Conservation (phyloP, 192 early-diverging fungal species). For the Gamsiella multidivaricata region DNA sequence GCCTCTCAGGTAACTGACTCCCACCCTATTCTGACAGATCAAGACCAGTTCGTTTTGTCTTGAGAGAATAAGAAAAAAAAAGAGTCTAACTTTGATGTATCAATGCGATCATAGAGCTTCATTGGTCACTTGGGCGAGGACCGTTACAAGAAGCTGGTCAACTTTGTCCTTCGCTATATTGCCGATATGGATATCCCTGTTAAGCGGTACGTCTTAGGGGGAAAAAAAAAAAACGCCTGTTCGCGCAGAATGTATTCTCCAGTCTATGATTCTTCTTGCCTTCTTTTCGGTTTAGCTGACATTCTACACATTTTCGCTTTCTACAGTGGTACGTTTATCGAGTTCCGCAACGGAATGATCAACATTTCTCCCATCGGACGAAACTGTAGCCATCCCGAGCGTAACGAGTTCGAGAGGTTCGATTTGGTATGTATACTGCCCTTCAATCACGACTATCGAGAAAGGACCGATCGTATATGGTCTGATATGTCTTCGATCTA, state of each 20-base stretch:
- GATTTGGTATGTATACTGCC: constrained; percentile 75
- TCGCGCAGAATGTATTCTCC: background rate
- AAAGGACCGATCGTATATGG: background rate
- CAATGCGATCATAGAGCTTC: constrained; percentile 90
- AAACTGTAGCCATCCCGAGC: constrained; percentile 89
- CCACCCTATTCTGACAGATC: no score
- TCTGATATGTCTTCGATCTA: constrained; percentile 50
- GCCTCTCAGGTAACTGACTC: constrained; percentile 66
- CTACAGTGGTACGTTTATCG: constrained; percentile 92
- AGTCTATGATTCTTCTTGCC: no score
- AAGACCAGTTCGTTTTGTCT: no score
- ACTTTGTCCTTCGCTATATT: constrained; percentile 95
- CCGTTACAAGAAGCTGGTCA: constrained; percentile 88
- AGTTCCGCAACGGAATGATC: constrained; percentile 99
- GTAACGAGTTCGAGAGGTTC: constrained; percentile 91
- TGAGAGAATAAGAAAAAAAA: no score
- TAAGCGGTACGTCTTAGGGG: constrained; percentile 77
- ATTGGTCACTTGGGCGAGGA: constrained; percentile 93
- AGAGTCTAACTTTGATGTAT: no score
- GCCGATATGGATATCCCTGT: constrained; percentile 93
- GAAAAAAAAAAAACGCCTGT: background rate
- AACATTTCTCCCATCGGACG: constrained; percentile 98
- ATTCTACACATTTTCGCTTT: background rate
- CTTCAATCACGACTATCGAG: no score
- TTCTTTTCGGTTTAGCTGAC: background rate